Conservation (phyloP, 768 basidiomycete species). For the Tylopilus intermedius region DNA sequence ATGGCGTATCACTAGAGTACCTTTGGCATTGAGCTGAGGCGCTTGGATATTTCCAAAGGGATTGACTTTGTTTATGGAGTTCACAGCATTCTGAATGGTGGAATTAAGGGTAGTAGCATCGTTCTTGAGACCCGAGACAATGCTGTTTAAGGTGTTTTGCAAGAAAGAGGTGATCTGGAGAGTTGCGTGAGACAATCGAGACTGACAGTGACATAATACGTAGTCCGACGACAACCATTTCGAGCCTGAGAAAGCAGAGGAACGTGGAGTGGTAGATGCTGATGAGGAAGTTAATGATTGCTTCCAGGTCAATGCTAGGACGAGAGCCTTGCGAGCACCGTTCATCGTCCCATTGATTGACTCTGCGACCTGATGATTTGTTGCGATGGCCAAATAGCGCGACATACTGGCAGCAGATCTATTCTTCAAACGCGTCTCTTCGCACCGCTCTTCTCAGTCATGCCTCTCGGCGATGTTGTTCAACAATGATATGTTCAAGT, state of each 20-base stretch:
- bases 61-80: conserved; percentile 70
- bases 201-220: conserved; percentile 19
- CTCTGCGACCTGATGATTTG: conserved; percentile 73
- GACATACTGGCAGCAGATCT: conserved; percentile 76
- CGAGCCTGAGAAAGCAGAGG: conserved; percentile 89
- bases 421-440: too few species aligned
- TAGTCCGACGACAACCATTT: conserved; percentile 85
- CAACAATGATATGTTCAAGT: too few species aligned
- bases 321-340: conserved; percentile 67
- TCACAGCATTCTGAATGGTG: conserved; percentile 57
- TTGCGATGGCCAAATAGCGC: conserved; percentile 78
- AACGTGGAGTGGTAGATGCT: conserved; percentile 90
- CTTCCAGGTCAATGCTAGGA: conserved; percentile 77
- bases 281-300: conserved; percentile 85
- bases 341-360: conserved; percentile 76
- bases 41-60: conserved; percentile 64
- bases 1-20: too few species aligned
- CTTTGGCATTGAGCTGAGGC: conserved; percentile 67
- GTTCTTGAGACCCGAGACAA: conserved; percentile 70
- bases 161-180: conserved; percentile 69
- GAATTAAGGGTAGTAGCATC: conserved; percentile 66
- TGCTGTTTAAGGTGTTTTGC: conserved; percentile 48
- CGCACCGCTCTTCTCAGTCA: too few species aligned
- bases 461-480: too few species aligned
- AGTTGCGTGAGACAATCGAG: conserved; percentile 7